Evolutionary conservation across 2,329 filamentous ascomycete genomes (phyloP), one percentile per base, ranked within the genome.

Genomic region (Xylaria sp.): DNA sequence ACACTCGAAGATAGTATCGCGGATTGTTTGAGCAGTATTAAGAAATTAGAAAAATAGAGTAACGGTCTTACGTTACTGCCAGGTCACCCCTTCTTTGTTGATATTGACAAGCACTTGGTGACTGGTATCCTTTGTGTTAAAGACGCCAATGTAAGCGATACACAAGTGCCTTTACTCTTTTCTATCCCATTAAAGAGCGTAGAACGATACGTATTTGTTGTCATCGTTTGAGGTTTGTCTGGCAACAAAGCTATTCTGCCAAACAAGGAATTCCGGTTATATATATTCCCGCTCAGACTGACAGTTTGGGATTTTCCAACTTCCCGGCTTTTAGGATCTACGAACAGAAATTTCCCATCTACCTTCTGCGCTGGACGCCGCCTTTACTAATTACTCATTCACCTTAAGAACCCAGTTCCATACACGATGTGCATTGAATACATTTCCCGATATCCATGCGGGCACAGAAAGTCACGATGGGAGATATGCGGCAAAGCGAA

Each of bases 1-100:
- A 68, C 47, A 3, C 63, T 75, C 25, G 69, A 74, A 65, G 66
- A 75, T n/a, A 75, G 70, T 28, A 65, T 75, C 9, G 66, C 63
- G 56, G 71, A 71, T 46, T 72, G 69, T 17, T 67, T 67, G 43
- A 38, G 56, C 31, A 61, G 61, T 38, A 66, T 67, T 33, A 50
- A 59, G 43, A 47, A 55, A 42, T 31, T 53, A 7, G 60, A 58
- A 33, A 12, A 17, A 17, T 64, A 38, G 17, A 21, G 9, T 21
- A 3, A 4, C 7, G 8, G 4, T 43, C 8, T 23, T 23, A 28
- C 4, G 25, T 45, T 40, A 17, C 21, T 37, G n/a, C 35, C 43
- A 12, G 14, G 5, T 6, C 21, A 23, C 23, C 21, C 11, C 1
- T 3, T 25, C 11, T 37, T 40, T 14, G 9, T 35, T 35, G n/a